Conservation (phyloP, 495 filamentous ascomycete species). For the Achaetomiella virescens region DNA sequence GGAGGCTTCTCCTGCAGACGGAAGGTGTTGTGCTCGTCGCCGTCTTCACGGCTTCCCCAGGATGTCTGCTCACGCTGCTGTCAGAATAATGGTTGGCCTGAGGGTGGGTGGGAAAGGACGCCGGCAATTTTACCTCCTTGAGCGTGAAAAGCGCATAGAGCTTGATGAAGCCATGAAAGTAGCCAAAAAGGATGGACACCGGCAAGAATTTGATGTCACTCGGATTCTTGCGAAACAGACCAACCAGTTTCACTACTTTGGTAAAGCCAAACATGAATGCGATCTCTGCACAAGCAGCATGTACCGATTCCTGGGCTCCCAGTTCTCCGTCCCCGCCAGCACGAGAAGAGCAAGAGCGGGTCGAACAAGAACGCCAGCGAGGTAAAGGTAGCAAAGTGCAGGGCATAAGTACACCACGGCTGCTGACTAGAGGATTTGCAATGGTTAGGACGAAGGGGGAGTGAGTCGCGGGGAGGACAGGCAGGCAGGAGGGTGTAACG, state of each 20-base stretch:
- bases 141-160: conserved; percentile 66
- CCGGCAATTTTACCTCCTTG: conserved; percentile 52
- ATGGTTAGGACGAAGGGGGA: conserved; percentile 3
- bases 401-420: conserved; percentile 69
- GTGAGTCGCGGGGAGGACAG: neutral
- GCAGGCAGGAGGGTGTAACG: conserved; percentile 32
- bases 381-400: conserved; percentile 67
- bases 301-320: conserved; percentile 35
- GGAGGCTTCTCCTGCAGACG: conserved; percentile 48
- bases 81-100: neutral
- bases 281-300: conserved; percentile 47
- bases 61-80: conserved; percentile 45
- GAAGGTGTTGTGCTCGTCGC: conserved; percentile 54
- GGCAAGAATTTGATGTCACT: conserved; percentile 63
- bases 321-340: conserved; percentile 45
- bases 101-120: neutral
- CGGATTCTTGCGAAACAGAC: conserved; percentile 66
- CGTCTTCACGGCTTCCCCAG: conserved; percentile 63
- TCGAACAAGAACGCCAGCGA: conserved; percentile 63
- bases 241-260: conserved; percentile 71
- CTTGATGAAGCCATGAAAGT: conserved; percentile 72
- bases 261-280: conserved; percentile 50
- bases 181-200: conserved; percentile 70
- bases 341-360: conserved; percentile 52
- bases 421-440: conserved; percentile 46